These are phyloP conservation scores for Raffaelea arxii DNA, from an alignment of 2,329 filamentous ascomycete genomes.

Conservation along the genomic window DNA sequence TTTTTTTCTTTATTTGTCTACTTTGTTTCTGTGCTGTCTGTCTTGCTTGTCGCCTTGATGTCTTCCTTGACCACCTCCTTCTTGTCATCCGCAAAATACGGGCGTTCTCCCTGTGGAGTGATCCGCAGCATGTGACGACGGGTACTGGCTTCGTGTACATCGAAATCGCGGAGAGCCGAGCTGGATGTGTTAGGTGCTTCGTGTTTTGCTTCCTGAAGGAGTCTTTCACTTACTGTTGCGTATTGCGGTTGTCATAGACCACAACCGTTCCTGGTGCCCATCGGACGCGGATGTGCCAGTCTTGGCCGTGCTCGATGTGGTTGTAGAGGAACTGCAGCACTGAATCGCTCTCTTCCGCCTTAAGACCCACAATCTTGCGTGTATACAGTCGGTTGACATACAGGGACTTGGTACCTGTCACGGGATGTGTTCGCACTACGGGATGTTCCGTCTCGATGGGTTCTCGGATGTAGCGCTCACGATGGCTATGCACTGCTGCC, in stretches of 20 bases:
- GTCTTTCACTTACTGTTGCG: conserved; percentile 12
- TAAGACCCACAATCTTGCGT: conserved; percentile 68
- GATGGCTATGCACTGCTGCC: conserved; percentile 23
- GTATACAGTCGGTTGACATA: conserved; percentile 44
- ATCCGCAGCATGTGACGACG: conserved; percentile 19
- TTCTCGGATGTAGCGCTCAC: conserved; percentile 19
- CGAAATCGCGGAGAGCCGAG: conserved; percentile 14
- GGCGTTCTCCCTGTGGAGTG: conserved; percentile 22
- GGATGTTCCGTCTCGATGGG: conserved; percentile 36
- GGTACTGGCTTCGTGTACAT: conserved; percentile 8
- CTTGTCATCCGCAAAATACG: too few species aligned
- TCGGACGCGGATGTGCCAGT: conserved; percentile 35
- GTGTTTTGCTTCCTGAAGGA: conserved; percentile 5
- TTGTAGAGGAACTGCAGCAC: conserved; percentile 32
- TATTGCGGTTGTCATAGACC: conserved; percentile 23
- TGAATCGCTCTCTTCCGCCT: conserved; percentile 38
- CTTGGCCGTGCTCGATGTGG: conserved; percentile 35
- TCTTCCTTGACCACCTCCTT: too few species aligned
- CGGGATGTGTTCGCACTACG: conserved; percentile 33
- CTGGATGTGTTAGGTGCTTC: too few species aligned
- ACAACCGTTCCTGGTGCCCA: conserved; percentile 35
- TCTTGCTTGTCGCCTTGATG: too few species aligned
- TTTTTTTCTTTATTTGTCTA: too few species aligned
- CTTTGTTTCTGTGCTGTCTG: too few species aligned
- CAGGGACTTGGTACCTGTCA: conserved; percentile 28